phyloP scores from a whole-genome alignment of 176 grass and related monocot genomes.

The Oropetium thomaeum region DNA sequence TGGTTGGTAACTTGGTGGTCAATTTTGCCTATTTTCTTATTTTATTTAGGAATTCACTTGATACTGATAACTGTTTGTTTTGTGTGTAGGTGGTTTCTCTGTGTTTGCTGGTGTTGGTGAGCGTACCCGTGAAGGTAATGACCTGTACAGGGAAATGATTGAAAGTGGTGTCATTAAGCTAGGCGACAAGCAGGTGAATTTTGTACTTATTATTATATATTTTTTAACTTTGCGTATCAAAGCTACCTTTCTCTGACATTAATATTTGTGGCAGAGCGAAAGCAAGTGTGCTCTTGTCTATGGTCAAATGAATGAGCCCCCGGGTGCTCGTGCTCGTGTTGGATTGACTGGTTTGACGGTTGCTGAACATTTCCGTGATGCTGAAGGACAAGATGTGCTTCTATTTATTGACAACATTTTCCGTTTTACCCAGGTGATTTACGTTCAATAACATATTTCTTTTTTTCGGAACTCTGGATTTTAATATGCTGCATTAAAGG shows the following conservation, averaged over 20 bases:
- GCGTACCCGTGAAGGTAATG: constrained; percentile 93
- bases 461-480: background rate
- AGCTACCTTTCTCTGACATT: background rate
- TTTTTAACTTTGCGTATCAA: background rate
- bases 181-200: constrained; percentile 74
- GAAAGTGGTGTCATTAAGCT: constrained; percentile 99
- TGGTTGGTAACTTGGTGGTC: constrained; percentile 46
- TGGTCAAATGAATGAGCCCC: constrained; percentile 96
- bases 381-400: constrained; percentile 97
- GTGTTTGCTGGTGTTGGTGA: constrained; percentile 96
- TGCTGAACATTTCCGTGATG: constrained; percentile 93
- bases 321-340: constrained; percentile 94
- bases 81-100: constrained; percentile 90
- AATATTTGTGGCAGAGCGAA: constrained; percentile 48
- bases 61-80: background rate
- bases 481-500: background rate
- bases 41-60: background rate
- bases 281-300: constrained; percentile 97
- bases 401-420: constrained; percentile 99
- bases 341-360: constrained; percentile 91
- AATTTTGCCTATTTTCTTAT: background rate
- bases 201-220: background rate
- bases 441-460: background rate
- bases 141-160: constrained; percentile 98
- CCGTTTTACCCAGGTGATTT: constrained; percentile 86